phyloP scores from a whole-genome alignment of 2,329 filamentous ascomycete species.

The Capronia epimyces region DNA sequence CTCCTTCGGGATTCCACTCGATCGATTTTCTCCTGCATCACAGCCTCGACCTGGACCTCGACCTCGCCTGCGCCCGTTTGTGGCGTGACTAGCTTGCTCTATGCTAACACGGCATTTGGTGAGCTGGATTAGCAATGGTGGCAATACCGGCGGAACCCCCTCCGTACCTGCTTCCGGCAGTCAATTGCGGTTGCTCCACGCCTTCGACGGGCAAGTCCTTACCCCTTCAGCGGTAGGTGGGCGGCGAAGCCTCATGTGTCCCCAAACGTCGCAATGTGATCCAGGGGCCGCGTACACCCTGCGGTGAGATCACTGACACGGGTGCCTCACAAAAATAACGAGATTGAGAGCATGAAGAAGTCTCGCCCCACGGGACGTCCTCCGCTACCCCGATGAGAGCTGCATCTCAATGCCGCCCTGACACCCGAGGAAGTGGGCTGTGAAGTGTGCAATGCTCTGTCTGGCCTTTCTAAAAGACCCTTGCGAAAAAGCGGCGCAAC shows the following conservation, averaged over 20 bases:
- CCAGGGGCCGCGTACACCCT: too few species aligned
- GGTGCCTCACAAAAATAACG: neutral
- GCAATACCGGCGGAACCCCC: neutral
- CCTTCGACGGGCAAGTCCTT: neutral
- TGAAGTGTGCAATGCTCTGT: neutral
- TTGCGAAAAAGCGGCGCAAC: too few species aligned
- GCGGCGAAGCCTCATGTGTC: too few species aligned
- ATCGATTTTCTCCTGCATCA: neutral
- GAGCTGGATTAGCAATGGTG: neutral
- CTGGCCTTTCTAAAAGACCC: too few species aligned
- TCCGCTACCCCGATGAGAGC: neutral
- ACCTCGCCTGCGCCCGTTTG: neutral
- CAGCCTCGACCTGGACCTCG: neutral
- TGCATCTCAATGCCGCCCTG: neutral
- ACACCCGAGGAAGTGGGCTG: neutral
- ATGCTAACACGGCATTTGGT: neutral
- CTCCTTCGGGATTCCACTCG: conserved; percentile 5
- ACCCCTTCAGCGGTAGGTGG: neutral
- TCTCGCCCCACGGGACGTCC: neutral
- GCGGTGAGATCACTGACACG: too few species aligned
- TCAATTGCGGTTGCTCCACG: neutral
- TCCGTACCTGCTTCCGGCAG: neutral
- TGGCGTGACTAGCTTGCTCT: conserved; percentile 4
- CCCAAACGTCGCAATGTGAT: too few species aligned
- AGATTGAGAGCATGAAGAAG: neutral